A percentile compares a stretch with the other conserved stretches of the same genome.
These are phyloP conservation scores for Aureobasidium mangrovei DNA, from an alignment of 2,329 filamentous ascomycete species.

Conservation along the genomic window DNA sequence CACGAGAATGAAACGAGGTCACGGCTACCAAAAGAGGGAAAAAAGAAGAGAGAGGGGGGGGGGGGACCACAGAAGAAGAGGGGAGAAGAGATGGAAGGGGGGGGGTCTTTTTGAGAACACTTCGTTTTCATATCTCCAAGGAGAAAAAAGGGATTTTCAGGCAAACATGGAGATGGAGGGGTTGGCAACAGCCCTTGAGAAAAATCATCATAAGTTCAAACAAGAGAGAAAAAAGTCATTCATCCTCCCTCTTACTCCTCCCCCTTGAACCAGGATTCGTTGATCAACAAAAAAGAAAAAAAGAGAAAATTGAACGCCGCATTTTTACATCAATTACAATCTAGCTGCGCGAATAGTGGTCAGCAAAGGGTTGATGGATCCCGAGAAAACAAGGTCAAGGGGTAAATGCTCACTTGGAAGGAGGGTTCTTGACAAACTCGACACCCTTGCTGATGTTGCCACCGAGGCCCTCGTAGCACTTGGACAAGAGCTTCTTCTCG, in stretches of 20 bases:
- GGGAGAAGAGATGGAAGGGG: too few relatives aligned
- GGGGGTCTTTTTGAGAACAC: too few relatives aligned
- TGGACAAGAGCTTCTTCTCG: conserved; percentile 80
- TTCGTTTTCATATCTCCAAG: too few relatives aligned
- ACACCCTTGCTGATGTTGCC: conserved; percentile 93
- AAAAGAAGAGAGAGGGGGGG: too few relatives aligned
- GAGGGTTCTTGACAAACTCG: conserved; percentile 77
- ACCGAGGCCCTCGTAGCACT: conserved; percentile 68
- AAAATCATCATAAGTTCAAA: background rate
- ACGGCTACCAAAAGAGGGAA: too few relatives aligned
- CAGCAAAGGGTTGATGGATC: background rate
- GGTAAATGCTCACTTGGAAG: conserved; percentile 62
- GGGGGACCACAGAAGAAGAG: too few relatives aligned
- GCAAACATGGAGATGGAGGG: too few relatives aligned
- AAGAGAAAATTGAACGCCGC: background rate
- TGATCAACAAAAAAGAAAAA: background rate
- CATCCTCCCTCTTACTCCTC: background rate
- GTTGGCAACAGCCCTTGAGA: too few relatives aligned
- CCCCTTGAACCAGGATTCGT: background rate
- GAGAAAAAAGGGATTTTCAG: too few relatives aligned
- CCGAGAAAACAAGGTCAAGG: background rate
- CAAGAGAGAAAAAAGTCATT: background rate
- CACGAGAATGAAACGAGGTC: too few relatives aligned
- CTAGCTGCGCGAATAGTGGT: conserved; percentile 1
- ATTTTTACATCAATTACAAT: background rate